Evolutionary conservation across 2,329 filamentous ascomycete species (phyloP).

Genomic region (Cercospora zeina): DNA sequence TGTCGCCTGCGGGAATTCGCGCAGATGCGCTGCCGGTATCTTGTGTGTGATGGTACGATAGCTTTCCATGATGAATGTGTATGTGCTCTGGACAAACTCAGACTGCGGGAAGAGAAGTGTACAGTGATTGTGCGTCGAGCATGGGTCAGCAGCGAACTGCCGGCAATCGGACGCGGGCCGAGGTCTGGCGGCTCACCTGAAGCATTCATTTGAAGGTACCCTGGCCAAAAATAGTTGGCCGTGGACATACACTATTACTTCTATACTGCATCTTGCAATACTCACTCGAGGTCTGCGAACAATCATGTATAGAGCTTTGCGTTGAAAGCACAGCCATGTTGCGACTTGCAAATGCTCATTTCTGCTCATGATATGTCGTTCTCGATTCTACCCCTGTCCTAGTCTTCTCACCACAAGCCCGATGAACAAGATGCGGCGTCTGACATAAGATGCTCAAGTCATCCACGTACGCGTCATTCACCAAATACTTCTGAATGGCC

Average conservation of each 20-base stretch:
- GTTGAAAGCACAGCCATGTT: background rate
- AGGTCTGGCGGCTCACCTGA: conserved; percentile 8
- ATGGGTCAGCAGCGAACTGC: conserved; percentile 7
- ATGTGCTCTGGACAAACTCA: background rate
- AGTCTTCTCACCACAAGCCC: background rate
- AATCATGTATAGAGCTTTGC: background rate
- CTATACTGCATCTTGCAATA: background rate
- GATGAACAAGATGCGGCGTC: background rate
- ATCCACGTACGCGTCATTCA: background rate
- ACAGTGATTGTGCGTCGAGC: background rate
- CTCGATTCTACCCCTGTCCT: background rate
- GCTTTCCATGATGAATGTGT: conserved; percentile 10
- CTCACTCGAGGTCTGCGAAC: background rate
- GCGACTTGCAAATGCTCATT: background rate
- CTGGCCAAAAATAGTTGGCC: background rate
- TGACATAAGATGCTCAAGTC: background rate
- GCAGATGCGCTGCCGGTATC: conserved; percentile 18
- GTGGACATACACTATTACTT: background rate
- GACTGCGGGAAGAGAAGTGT: background rate
- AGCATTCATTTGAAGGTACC: background rate
- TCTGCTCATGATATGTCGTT: background rate
- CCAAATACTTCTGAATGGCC: background rate
- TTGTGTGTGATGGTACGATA: conserved; percentile 15
- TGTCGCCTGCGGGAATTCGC: conserved; percentile 21
- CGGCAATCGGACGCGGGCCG: conserved; percentile 14